phyloP scores from a whole-genome alignment of 2,329 filamentous ascomycete genomes.

The Colletotrichum tabaci region DNA sequence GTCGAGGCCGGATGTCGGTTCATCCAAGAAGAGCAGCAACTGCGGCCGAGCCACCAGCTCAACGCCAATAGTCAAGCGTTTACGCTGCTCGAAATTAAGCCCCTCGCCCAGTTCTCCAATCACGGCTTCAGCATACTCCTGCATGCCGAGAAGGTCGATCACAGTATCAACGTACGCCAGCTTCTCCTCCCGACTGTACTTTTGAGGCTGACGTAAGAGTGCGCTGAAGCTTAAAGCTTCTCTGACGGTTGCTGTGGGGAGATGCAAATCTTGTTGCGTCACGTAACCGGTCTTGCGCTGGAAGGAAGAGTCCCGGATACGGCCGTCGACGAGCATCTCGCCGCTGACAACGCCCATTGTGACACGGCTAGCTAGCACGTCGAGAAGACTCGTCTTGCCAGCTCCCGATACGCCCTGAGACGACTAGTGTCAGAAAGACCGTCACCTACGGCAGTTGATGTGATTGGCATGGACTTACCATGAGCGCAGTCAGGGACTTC shows the following conservation, averaged over 20 bases:
- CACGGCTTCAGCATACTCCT: constrained; percentile 79
- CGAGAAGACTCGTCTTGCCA: constrained; percentile 69
- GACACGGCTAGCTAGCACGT: constrained; percentile 74
- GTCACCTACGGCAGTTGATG: constrained; percentile 65
- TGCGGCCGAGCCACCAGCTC: constrained; percentile 83
- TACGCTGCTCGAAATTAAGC: constrained; percentile 59
- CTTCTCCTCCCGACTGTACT: constrained; percentile 57
- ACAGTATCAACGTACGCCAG: constrained; percentile 49
- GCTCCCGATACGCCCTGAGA: constrained; percentile 39
- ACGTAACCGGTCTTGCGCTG: constrained; percentile 79
- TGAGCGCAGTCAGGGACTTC: constrained; percentile 76
- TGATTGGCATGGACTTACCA: constrained; percentile 69
- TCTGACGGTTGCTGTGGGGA: constrained; percentile 60
- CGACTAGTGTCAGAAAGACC: neutral
- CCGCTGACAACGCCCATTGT: constrained; percentile 78
- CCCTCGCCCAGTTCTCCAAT: constrained; percentile 77
- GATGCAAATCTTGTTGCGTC: constrained; percentile 71
- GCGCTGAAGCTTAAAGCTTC: constrained; percentile 79
- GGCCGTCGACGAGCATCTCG: constrained; percentile 77
- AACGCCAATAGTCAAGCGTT: constrained; percentile 81
- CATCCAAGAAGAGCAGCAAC: constrained; percentile 81
- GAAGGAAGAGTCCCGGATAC: constrained; percentile 73
- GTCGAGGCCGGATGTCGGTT: constrained; percentile 83
- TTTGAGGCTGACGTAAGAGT: constrained; percentile 75
- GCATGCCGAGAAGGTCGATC: constrained; percentile 54